Percentiles rank a stretch among this genome's conserved stretches.
These are phyloP conservation scores for Saprolegnia parasitica DNA, from an alignment of 352 stramenopile species.

Conservation along the genomic window DNA sequence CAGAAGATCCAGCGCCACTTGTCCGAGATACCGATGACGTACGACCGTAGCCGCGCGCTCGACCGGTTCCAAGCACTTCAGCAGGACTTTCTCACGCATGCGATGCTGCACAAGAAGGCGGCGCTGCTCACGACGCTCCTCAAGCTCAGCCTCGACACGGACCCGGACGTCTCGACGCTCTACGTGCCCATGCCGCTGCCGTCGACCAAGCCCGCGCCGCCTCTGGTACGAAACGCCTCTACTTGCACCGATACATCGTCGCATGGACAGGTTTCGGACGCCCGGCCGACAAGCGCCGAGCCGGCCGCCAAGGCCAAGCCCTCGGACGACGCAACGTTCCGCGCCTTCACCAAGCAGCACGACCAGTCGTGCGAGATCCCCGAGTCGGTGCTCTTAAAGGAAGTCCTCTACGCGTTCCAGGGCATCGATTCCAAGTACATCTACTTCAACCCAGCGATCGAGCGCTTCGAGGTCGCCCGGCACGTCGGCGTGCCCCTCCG, in stretches of 20 bases:
- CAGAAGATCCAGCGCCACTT: constrained; percentile 24
- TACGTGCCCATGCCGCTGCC: constrained; percentile 22
- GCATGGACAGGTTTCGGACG: too few species aligned
- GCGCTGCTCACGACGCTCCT: constrained; percentile 20
- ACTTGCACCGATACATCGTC: not conserved
- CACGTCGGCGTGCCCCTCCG: constrained; percentile 70
- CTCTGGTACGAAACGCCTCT: not conserved
- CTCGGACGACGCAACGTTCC: constrained; percentile 15
- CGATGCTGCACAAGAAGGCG: constrained; percentile 28
- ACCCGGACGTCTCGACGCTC: constrained; percentile 6
- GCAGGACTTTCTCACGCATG: constrained; percentile 28
- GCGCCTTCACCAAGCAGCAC: constrained; percentile 17
- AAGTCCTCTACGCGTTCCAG: constrained; percentile 90
- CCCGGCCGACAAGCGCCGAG: not conserved
- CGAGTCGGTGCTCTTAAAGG: constrained; percentile 85
- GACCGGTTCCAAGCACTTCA: constrained; percentile 23
- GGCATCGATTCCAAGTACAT: constrained; percentile 90
- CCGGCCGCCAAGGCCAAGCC: not conserved
- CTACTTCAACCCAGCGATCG: constrained; percentile 69
- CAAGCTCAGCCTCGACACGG: constrained; percentile 21
- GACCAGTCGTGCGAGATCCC: constrained; percentile 58
- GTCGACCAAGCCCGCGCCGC: not conserved
- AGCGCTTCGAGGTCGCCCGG: constrained; percentile 77
- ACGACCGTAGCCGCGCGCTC: constrained; percentile 14
- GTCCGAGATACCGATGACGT: constrained; percentile 10